Evolutionary conservation across 805 yeast genomes (phyloP).

Genomic region (Tetrapisispora pingtungensis): DNA sequence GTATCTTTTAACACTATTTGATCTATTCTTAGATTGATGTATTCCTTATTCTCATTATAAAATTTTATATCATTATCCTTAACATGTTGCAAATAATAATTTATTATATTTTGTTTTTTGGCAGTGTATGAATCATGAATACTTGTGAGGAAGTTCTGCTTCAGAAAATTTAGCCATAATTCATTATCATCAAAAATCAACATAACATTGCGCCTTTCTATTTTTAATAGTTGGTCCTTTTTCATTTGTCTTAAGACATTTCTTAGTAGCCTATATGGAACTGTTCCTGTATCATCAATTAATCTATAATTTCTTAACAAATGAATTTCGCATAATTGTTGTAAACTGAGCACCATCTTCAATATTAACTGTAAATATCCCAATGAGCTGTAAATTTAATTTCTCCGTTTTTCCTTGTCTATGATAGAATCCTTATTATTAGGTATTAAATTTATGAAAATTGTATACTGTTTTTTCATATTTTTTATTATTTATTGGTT

Average conservation of each 20-base stretch:
- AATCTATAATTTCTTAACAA: conserved; percentile 18
- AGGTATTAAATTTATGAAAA: too few species aligned
- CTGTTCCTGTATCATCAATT: conserved; percentile 24
- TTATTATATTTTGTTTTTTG: conserved; percentile 15
- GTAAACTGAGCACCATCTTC: conserved; percentile 3
- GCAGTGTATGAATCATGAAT: conserved; percentile 25
- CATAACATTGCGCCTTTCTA: conserved; percentile 27
- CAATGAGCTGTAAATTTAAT: too few species aligned
- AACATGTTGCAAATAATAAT: conserved; percentile 14
- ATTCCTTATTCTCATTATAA: conserved; percentile 8
- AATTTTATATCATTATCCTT: conserved; percentile 8
- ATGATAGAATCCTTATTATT: too few species aligned
- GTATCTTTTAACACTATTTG: conserved; percentile 14
- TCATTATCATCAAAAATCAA: conserved; percentile 33
- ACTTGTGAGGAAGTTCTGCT: conserved; percentile 30
- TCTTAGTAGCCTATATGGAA: conserved; percentile 27
- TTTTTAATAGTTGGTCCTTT: conserved; percentile 24
- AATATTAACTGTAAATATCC: too few species aligned
- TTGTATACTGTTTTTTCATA: too few species aligned
- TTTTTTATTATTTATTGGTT: too few species aligned
- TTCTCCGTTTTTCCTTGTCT: too few species aligned
- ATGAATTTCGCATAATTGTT: conserved; percentile 17
- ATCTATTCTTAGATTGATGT: conserved; percentile 10
- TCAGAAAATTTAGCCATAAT: conserved; percentile 27
- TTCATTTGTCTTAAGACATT: conserved; percentile 23